Evolutionary conservation across 2,329 filamentous ascomycete species (phyloP).

Genomic region (Kalmusia sp.): DNA sequence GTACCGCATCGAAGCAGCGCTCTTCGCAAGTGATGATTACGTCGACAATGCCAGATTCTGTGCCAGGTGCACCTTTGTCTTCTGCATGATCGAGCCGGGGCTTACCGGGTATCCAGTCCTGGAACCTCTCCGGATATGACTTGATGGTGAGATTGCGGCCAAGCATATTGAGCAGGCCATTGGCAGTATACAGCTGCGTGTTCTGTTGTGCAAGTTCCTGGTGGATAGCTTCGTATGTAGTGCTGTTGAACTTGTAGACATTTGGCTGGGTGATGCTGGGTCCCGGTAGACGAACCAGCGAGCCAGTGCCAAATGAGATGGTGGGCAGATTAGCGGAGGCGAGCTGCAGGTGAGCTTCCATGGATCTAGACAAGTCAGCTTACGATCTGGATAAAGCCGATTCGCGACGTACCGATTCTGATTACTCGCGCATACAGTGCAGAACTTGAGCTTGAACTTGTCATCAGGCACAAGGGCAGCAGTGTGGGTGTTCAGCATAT

Average conservation of each 20-base stretch:
- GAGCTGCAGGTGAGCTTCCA: conserved; percentile 97
- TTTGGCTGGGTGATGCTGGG: conserved; percentile 93
- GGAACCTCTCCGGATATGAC: conserved; percentile 95
- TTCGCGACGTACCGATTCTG: conserved; percentile 79
- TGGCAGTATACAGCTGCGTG: conserved; percentile 83
- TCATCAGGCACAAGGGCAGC: conserved; percentile 49
- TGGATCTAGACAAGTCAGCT: conserved; percentile 66
- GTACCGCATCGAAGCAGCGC: conserved; percentile 95
- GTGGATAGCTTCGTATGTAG: conserved; percentile 94
- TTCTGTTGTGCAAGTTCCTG: conserved; percentile 89
- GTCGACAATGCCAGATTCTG: conserved; percentile 89
- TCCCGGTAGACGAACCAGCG: conserved; percentile 89
- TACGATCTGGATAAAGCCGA: not conserved
- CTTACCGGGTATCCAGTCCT: conserved; percentile 91
- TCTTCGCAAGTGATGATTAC: conserved; percentile 98
- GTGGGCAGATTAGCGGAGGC: conserved; percentile 87
- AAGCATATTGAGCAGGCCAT: conserved; percentile 95
- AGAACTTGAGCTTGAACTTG: conserved; percentile 91
- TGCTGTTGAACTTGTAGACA: conserved; percentile 97
- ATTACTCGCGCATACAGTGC: conserved; percentile 98
- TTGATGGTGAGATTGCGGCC: conserved; percentile 91
- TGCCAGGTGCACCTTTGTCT: conserved; percentile 79
- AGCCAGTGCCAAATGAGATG: conserved; percentile 96
- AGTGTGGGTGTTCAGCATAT: conserved; percentile 26
- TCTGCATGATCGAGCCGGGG: conserved; percentile 75